Conservation (phyloP, 805 yeast species). For the Schwanniomyces pseudopolymorphus region DNA sequence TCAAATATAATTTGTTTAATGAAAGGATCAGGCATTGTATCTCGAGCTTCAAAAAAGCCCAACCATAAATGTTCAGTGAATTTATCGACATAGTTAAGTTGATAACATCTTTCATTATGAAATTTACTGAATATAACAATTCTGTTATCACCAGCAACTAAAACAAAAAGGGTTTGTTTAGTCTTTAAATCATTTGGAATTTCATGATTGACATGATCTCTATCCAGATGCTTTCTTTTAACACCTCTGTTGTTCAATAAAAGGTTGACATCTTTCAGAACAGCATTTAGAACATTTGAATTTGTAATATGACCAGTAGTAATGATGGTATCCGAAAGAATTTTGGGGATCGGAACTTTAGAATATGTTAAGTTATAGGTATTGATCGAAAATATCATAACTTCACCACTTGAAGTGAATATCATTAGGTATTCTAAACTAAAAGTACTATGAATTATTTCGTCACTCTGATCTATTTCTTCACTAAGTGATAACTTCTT, state of each 20-base stretch:
- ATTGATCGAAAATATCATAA: conserved; percentile 49
- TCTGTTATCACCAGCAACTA: conserved; percentile 77
- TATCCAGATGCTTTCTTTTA: conserved; percentile 24
- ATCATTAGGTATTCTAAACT: conserved; percentile 63
- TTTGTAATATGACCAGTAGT: conserved; percentile 68
- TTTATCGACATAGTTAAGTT: conserved; percentile 48
- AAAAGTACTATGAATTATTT: conserved; percentile 62
- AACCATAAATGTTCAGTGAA: conserved; percentile 45
- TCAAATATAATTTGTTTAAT: conserved; percentile 66
- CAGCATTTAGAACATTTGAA: conserved; percentile 34
- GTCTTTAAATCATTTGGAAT: conserved; percentile 13
- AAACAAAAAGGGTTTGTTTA: conserved; percentile 50
- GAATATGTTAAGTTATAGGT: conserved; percentile 36
- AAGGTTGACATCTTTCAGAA: conserved; percentile 27
- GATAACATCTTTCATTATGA: conserved; percentile 53
- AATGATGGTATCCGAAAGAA: conserved; percentile 50
- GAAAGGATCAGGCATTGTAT: conserved; percentile 66
- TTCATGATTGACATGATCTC: not conserved
- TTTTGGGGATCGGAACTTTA: conserved; percentile 39
- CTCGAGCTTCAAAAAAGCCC: conserved; percentile 49
- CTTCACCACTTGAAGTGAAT: conserved; percentile 70
- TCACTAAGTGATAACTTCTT: conserved; percentile 48
- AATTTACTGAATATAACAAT: conserved; percentile 61
- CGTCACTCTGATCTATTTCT: conserved; percentile 40
- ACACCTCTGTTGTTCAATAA: conserved; percentile 25